Evolutionary conservation across 176 grass and related monocot species (phyloP), one percentile per base, ranked within the genome.

Genomic region (Chrysopogon serrulatus): DNA sequence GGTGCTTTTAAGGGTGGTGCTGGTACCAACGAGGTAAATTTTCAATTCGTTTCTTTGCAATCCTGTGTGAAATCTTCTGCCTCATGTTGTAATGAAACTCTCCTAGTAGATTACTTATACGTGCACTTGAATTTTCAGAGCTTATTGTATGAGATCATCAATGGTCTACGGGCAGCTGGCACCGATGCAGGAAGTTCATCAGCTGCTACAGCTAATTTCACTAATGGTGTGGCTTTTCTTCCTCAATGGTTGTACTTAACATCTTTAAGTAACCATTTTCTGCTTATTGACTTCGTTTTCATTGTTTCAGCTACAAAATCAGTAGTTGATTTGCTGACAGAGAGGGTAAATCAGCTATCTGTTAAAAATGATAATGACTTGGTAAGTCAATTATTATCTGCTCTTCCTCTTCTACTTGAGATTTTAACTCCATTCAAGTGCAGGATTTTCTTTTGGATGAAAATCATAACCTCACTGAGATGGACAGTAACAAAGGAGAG

Each of bases 131-230:
- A 56, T 76, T 74, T 82, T 80, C 88, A 99, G 97, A 96, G 88
- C 68, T 84, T 99, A 85, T 81, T 99, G 16, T 99, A 90, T 87
- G 97, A 99, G 74, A 99, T 99, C 74, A 99, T 99, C 53, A 90
- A 87, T 87, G 90, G 97, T 84, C 78, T 99, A 69, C 86, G 88
- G 10, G 65, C 83, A 7, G 93, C 80, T 85, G 77, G 88, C 80
- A 86, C 87, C 68, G 88, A 99, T 85, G 90, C 82, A 68, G 91
- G 93, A 39, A 95, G 91, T 81, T 99, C 93, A 76, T 99, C 97
- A 36, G 87, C 97, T 48, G 89, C 91, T 79, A 82, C 91, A 26
- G 40, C 89, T 75, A 87, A 76, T 79, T 90, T 90, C 78, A 87
- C 87, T 18, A 92, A 90, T 68, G 97, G 91, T 94, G 60, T 70